A percentile compares a stretch with the other conserved stretches of the same genome.
These are phyloP conservation scores for Globisporangium viniferum DNA, from an alignment of 352 stramenopile species.

Conservation along the genomic window DNA sequence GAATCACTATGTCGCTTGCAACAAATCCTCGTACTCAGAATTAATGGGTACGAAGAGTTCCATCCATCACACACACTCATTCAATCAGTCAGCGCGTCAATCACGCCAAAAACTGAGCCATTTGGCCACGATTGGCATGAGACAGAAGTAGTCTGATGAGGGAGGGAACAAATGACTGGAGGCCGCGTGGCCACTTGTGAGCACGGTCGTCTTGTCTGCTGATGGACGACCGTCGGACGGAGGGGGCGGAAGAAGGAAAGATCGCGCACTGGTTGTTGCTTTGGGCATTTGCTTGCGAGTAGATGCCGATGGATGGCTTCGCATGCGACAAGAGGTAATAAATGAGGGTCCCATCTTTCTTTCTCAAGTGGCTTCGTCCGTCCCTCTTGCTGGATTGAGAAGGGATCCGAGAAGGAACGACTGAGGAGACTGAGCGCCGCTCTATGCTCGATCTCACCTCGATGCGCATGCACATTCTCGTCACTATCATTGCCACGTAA, in stretches of 20 bases:
- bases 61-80: background rate
- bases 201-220: background rate
- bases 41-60: slow-evolving; percentile 1
- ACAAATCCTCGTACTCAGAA: background rate
- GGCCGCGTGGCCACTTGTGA: background rate
- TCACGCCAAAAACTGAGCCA: background rate
- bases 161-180: slow-evolving; percentile 4
- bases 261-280: background rate
- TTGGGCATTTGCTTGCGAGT: background rate
- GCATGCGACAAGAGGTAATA: slow-evolving; percentile 4
- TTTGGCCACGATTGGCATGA: background rate
- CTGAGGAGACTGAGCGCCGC: background rate
- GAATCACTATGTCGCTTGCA: background rate
- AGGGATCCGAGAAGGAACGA: background rate
- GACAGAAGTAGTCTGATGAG: background rate
- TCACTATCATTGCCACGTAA: background rate
- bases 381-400: background rate
- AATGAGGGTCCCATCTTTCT: background rate
- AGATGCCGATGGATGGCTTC: background rate
- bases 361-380: background rate
- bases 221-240: background rate
- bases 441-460: background rate
- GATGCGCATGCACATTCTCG: background rate
- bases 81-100: background rate
- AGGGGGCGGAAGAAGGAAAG: slow-evolving; percentile 11